phyloP scores from a whole-genome alignment of 257 asterid genomes.

The Gardenia jasminoides region DNA sequence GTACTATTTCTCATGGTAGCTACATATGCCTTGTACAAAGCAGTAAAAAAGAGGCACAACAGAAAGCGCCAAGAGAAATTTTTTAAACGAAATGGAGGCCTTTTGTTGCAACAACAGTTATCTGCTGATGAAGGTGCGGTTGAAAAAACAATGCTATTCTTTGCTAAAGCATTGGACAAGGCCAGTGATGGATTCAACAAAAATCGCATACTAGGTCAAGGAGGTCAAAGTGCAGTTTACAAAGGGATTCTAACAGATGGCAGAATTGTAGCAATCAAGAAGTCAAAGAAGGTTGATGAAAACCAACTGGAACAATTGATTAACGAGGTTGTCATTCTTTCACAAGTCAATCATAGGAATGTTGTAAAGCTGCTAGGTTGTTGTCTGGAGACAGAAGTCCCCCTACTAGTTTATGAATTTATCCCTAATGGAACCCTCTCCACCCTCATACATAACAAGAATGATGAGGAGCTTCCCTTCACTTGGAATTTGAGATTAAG shows the following conservation, averaged over 20 bases:
- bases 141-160: no score
- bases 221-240: slow-evolving; percentile 18
- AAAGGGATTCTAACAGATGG: slow-evolving; percentile 21
- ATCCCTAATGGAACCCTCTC: slow-evolving; percentile 15
- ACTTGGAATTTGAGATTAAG: no score
- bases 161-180: slow-evolving; percentile 13
- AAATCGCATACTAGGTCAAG: slow-evolving; percentile 12
- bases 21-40: slow-evolving; percentile 9
- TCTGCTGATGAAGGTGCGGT: no score
- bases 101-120: background rate
- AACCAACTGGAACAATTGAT: slow-evolving; percentile 10
- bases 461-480: no score
- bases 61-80: slow-evolving; percentile 6
- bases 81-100: slow-evolving; percentile 25
- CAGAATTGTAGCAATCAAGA: slow-evolving; percentile 16
- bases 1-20: background rate
- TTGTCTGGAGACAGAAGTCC: slow-evolving; percentile 18
- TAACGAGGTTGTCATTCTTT: slow-evolving; percentile 18
- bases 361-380: slow-evolving; percentile 10
- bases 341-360: slow-evolving; percentile 18
- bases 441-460: no score
- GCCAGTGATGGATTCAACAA: slow-evolving; percentile 19
- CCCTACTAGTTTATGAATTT: slow-evolving; percentile 12
- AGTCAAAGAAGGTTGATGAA: background rate
- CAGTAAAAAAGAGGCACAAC: slow-evolving; percentile 9